Percentiles rank a stretch among this genome's conserved stretches.
Conservation (phyloP, 352 stramenopile species). For the Aphanomyces stellatus region DNA sequence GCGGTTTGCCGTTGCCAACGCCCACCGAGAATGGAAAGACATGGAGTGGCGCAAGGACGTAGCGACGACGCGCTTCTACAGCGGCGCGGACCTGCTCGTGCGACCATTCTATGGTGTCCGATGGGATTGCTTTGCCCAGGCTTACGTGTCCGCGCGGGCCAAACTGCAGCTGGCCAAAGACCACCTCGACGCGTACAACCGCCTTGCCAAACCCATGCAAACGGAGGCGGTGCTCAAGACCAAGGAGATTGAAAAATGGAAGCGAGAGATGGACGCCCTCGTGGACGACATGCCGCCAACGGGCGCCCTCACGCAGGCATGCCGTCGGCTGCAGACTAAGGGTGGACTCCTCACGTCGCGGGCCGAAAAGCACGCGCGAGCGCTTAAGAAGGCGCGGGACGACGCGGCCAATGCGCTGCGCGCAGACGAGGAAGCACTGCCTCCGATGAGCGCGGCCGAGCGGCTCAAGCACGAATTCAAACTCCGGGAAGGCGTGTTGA, state of each 20-base stretch:
- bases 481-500: slow-evolving; percentile 7
- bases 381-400: slow-evolving; percentile 11
- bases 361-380: background rate
- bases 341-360: background rate
- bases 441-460: slow-evolving; percentile 3
- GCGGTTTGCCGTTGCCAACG: background rate
- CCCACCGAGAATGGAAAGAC: slow-evolving; percentile 1
- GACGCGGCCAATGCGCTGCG: background rate
- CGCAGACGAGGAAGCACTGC: background rate
- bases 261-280: background rate
- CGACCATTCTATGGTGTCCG: background rate
- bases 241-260: slow-evolving; percentile 6
- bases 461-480: slow-evolving; percentile 16
- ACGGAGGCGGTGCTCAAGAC: slow-evolving; percentile 12
- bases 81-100: background rate
- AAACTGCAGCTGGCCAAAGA: background rate
- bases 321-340: slow-evolving; percentile 11
- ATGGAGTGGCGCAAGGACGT: slow-evolving; percentile 16
- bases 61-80: background rate
- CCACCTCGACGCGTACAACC: slow-evolving; percentile 13
- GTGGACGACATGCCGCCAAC: background rate
- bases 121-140: slow-evolving; percentile 19
- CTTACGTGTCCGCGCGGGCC: background rate
- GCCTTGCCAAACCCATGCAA: slow-evolving; percentile 13
- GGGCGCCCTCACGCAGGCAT: slow-evolving; percentile 9